Percentiles rank a stretch among this genome's conserved stretches.
These are phyloP conservation scores for Prillingera fragicola DNA, from an alignment of 1,284 basidiomycete genomes.

Conservation along the genomic window DNA sequence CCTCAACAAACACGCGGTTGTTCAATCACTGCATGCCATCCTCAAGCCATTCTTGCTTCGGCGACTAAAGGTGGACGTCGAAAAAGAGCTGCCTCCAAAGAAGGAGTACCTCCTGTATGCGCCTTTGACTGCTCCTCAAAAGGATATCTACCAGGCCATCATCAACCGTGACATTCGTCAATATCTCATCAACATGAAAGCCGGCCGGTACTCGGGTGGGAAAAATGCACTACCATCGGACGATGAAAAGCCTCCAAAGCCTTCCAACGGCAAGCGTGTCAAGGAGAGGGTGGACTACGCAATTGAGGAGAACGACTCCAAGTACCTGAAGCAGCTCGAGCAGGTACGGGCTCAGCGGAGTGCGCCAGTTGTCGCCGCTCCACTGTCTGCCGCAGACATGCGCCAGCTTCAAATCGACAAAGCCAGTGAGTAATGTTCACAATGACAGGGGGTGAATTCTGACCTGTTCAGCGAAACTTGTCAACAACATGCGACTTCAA, in stretches of 20 bases:
- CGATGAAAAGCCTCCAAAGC: constrained; percentile 5
- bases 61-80: constrained; percentile 93
- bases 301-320: constrained; percentile 62
- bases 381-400: no score
- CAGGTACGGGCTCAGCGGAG: background rate
- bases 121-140: constrained; percentile 73
- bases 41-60: constrained; percentile 98
- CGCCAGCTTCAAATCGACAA: constrained; percentile 55
- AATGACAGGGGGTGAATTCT: background rate
- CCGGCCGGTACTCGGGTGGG: no score
- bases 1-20: constrained; percentile 57
- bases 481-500: constrained; percentile 87
- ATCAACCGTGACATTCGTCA: constrained; percentile 62
- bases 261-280: background rate
- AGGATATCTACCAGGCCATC: constrained; percentile 75
- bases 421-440: constrained; percentile 54
- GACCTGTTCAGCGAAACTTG: constrained; percentile 59
- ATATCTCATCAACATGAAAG: constrained; percentile 57
- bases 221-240: background rate
- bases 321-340: constrained; percentile 62
- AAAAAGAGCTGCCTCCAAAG: constrained; percentile 69
- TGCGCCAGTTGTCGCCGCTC: no score
- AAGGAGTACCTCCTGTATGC: constrained; percentile 95
- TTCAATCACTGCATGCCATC: constrained; percentile 78
- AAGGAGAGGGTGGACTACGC: constrained; percentile 40